These are phyloP conservation scores for Sclerotinia sclerotiorum DNA, from an alignment of 2,329 filamentous ascomycete species.

Conservation along the genomic window DNA sequence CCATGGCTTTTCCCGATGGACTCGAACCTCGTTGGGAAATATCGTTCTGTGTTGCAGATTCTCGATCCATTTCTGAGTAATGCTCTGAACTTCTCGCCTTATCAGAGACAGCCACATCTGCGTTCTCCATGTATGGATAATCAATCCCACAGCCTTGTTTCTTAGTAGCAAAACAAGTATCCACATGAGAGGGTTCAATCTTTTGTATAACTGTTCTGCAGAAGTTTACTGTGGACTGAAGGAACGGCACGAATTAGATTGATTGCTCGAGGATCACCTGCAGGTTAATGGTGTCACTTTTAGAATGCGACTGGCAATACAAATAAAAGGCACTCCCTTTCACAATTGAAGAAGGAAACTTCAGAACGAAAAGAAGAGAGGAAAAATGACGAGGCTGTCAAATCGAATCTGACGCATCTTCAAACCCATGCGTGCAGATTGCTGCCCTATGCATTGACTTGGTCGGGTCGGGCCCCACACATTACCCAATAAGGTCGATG, in stretches of 20 bases:
- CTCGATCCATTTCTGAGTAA: constrained; percentile 20
- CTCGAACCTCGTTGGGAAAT: constrained; percentile 11
- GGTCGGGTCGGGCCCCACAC: constrained; percentile 19
- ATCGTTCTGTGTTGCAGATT: constrained; percentile 16
- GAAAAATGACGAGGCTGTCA: constrained; percentile 23
- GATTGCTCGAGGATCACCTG: constrained; percentile 6
- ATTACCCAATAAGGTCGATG: constrained; percentile 20
- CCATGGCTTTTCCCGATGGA: constrained; percentile 22
- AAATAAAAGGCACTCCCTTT: constrained; percentile 9
- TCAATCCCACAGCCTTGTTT: constrained; percentile 19
- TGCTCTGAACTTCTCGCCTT: constrained; percentile 19
- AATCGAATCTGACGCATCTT: constrained; percentile 14
- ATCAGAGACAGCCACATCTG: constrained; percentile 23
- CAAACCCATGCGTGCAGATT: constrained; percentile 18
- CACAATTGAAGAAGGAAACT: not conserved
- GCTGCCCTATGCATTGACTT: constrained; percentile 22
- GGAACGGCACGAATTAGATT: not conserved
- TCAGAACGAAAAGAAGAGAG: constrained; percentile 5
- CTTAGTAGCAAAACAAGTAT: not conserved
- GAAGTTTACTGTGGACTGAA: constrained; percentile 17
- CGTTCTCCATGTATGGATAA: constrained; percentile 21
- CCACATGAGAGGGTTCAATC: constrained; percentile 8
- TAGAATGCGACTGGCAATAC: constrained; percentile 13
- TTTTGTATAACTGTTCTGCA: constrained; percentile 20
- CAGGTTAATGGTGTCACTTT: constrained; percentile 22